Evolutionary conservation across 352 stramenopile species (phyloP), one percentile per base, ranked within the genome.

Genomic region (Elongisporangium senticosum): DNA sequence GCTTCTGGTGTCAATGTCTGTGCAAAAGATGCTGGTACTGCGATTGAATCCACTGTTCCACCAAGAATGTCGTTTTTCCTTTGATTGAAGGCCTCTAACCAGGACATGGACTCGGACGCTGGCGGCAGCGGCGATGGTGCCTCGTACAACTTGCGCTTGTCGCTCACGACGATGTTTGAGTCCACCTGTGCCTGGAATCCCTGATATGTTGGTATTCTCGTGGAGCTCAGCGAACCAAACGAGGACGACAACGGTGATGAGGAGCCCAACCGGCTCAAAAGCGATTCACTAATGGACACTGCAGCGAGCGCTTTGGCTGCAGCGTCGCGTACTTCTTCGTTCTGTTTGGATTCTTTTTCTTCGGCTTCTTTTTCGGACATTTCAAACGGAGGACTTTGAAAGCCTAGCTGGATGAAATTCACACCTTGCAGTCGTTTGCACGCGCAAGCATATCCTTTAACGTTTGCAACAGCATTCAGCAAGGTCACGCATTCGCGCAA

Each of bases 41-140:
- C 37, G 21, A 73, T 61, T 20, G 56, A 64, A 65, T 72, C 64
- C 53, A 72, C 67, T 14, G 48, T 60, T 52, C 55, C 64, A 26
- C 74, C 64, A 17, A 90, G 69, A 24, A 92, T 92, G 33, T 86
- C 70, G 49, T 70, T 66, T 61, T 90, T 89, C 7, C 80, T 75
- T 59, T 89, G 75, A 22, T 71, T 72, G 62, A 88, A 92, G 0
- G 66, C 59, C 43, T 80, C 73, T 4, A 92, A 61, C 83, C 83
- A 92, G 19, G 58, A 78, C 61, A 86, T 78, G 10, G 79, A 68
- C 40, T 87, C 75, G 2, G 78, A 79, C 7, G 20, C 40, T 17
- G 20, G 14, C 7, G 19, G 55, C 47, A 2, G 62, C 28, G 65
- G 56, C 3, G 50, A 56, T 5, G 61, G 58, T 4, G 62, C 68